phyloP scores from a whole-genome alignment of 2,329 filamentous ascomycete genomes.

The Didymellaceae sp. region DNA sequence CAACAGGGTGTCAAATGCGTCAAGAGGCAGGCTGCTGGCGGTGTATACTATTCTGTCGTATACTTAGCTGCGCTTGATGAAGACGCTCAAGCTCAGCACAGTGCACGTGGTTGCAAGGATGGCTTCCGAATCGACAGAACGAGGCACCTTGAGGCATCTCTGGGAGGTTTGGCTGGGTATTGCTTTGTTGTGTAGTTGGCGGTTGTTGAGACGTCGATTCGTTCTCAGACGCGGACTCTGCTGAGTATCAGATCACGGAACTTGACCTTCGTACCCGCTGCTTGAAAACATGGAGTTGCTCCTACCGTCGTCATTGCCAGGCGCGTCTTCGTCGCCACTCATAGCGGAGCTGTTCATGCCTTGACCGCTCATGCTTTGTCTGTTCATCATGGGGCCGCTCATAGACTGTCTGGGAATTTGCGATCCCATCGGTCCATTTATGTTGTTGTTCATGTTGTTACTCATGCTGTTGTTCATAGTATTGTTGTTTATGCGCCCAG shows the following conservation, averaged over 20 bases:
- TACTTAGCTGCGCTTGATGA: conserved; percentile 8
- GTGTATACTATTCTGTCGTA: conserved; percentile 2
- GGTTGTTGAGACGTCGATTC: conserved; percentile 5
- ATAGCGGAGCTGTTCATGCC: conserved; percentile 22
- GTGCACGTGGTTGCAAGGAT: conserved; percentile 15
- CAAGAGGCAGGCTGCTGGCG: conserved; percentile 3
- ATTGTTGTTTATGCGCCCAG: conserved; percentile 19
- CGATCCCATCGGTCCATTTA: conserved; percentile 12
- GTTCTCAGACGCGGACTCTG: conserved; percentile 14
- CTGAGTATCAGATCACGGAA: conserved; percentile 20
- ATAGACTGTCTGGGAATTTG: conserved; percentile 8
- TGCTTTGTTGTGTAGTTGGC: conserved; percentile 1
- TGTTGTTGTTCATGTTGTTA: conserved; percentile 20
- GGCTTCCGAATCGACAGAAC: conserved; percentile 8
- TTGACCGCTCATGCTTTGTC: conserved; percentile 20
- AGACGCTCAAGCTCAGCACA: conserved; percentile 16
- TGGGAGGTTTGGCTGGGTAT: background rate
- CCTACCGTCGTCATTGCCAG: conserved; percentile 28
- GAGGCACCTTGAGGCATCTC: conserved; percentile 2
- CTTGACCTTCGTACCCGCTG: conserved; percentile 27
- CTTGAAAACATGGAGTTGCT: conserved; percentile 29
- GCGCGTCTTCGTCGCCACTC: conserved; percentile 25
- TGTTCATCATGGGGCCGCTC: conserved; percentile 3
- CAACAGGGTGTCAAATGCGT: background rate
- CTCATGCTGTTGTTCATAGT: conserved; percentile 21